Conservation (phyloP, 192 early-diverging fungal genomes). For the Coemansia sp. region DNA sequence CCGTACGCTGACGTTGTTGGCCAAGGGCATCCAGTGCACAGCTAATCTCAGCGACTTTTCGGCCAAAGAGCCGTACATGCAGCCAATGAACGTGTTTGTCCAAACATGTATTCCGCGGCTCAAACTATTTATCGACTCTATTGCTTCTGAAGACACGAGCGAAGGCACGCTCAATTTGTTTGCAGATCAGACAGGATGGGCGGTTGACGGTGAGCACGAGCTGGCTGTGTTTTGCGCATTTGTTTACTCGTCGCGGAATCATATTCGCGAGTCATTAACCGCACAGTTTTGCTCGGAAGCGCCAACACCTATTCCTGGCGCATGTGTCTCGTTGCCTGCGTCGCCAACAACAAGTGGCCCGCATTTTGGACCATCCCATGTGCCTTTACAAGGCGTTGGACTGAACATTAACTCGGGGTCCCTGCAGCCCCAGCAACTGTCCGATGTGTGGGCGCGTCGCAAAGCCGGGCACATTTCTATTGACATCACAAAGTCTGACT, state of each 20-base stretch:
- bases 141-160: slow-evolving; percentile 17
- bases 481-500: not conserved
- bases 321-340: slow-evolving; percentile 1
- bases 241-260: slow-evolving; percentile 15
- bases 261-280: slow-evolving; percentile 16
- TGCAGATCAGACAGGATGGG: not conserved
- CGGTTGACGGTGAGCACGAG: slow-evolving; percentile 40
- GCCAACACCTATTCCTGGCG: not conserved
- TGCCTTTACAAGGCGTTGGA: not conserved
- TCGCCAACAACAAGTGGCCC: not conserved
- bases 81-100: slow-evolving; percentile 64
- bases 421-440: not conserved
- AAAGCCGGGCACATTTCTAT: not conserved
- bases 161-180: not conserved
- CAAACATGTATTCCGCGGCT: slow-evolving; percentile 60
- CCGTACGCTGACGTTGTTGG: slow-evolving; percentile 68
- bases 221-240: slow-evolving; percentile 41
- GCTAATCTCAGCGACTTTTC: slow-evolving; percentile 68
- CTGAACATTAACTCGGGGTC: not conserved
- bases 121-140: slow-evolving; percentile 63
- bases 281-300: not conserved
- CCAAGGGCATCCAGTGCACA: slow-evolving; percentile 70
- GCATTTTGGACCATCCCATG: not conserved
- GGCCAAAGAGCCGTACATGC: slow-evolving; percentile 69
- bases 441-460: not conserved